Evolutionary conservation across 2,329 filamentous ascomycete genomes (phyloP).

Genomic region (Endocalyx cinctus): DNA sequence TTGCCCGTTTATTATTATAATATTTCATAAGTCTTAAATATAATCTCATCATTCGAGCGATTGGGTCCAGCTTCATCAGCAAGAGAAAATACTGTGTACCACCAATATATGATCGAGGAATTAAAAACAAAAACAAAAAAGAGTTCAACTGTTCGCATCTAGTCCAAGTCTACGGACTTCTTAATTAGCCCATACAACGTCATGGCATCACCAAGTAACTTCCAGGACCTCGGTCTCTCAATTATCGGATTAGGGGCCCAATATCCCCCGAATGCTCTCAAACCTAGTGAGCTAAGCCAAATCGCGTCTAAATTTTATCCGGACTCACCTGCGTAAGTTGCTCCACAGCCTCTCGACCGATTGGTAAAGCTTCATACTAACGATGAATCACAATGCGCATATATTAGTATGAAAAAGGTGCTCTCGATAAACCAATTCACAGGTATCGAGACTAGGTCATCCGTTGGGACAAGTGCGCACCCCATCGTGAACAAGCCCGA

Average conservation of each 20-base stretch:
- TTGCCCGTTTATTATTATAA: too few species aligned
- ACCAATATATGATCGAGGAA: too few species aligned
- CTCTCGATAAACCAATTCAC: conserved; percentile 60
- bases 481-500: conserved; percentile 52
- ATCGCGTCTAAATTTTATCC: conserved; percentile 55
- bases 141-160: not conserved
- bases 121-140: conserved; percentile 2
- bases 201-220: conserved; percentile 39
- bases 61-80: too few species aligned
- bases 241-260: conserved; percentile 55
- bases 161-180: too few species aligned
- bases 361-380: conserved; percentile 2
- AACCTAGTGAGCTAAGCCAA: conserved; percentile 44
- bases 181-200: too few species aligned
- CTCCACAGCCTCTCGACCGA: not conserved
- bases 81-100: too few species aligned
- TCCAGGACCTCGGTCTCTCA: conserved; percentile 53
- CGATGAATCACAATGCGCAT: not conserved
- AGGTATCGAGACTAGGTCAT: conserved; percentile 59
- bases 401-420: conserved; percentile 55
- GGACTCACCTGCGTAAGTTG: conserved; percentile 52
- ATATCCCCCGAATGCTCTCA: conserved; percentile 55
- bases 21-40: too few species aligned
- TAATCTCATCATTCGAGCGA: too few species aligned
- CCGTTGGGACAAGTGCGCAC: conserved; percentile 57